Percentiles rank a stretch among this genome's conserved stretches.
Evolutionary conservation across 1,139 yeast species (phyloP).

Genomic region (Geotrichum cucujoidarum): DNA sequence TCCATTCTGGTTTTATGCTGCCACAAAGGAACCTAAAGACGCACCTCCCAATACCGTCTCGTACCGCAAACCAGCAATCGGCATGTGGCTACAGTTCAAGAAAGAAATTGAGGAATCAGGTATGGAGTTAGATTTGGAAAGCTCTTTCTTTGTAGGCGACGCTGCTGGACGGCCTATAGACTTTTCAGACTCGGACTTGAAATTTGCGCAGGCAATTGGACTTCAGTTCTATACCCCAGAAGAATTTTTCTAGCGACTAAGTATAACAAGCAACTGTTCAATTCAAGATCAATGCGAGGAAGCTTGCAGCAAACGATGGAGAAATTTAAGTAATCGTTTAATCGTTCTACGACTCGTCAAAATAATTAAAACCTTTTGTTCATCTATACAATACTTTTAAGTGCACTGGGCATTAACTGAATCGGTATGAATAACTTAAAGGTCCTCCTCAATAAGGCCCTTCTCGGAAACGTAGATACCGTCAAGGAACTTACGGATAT

Average conservation of each 20-base stretch:
- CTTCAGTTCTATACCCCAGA: conserved; percentile 67
- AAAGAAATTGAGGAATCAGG: conserved; percentile 34
- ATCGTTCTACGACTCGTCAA: too few species aligned
- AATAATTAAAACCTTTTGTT: conserved; percentile 7
- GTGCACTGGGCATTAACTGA: not conserved
- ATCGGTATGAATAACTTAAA: conserved; percentile 34
- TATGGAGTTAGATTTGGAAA: conserved; percentile 37
- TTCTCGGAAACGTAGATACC: conserved; percentile 99
- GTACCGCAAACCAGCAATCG: conserved; percentile 70
- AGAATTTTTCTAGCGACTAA: conserved; percentile 38
- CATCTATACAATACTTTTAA: conserved; percentile 16
- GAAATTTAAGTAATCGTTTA: not conserved
- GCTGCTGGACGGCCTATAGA: conserved; percentile 84
- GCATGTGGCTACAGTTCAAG: conserved; percentile 58
- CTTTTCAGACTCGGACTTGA: conserved; percentile 69
- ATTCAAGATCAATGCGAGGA: conserved; percentile 17
- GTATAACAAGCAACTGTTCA: conserved; percentile 15
- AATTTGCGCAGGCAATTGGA: conserved; percentile 57
- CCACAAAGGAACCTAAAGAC: conserved; percentile 30
- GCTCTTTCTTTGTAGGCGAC: conserved; percentile 82
- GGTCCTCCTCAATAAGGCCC: conserved; percentile 74
- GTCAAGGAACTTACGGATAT: conserved; percentile 98
- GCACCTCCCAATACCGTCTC: conserved; percentile 39
- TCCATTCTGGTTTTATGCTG: conserved; percentile 56
- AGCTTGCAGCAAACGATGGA: not conserved